Evolutionary conservation across 2,329 filamentous ascomycete species (phyloP).

Genomic region (Fusarium albidum): DNA sequence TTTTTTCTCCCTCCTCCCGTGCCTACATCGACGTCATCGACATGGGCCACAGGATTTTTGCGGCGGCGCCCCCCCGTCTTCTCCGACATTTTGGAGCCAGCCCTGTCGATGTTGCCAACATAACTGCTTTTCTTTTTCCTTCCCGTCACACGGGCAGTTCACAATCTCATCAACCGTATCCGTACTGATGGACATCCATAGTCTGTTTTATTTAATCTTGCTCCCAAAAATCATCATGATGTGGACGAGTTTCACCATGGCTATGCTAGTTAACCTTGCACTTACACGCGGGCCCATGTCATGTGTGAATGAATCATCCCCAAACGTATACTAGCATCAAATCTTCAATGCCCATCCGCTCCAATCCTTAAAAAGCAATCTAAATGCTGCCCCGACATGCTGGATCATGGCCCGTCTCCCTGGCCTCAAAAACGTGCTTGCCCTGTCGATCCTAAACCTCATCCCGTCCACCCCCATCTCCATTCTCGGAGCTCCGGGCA

Average conservation of each 20-base stretch:
- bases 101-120: no score
- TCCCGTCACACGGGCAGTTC: no score
- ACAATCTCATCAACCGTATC: not conserved
- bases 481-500: constrained; percentile 17
- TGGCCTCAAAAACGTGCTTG: constrained; percentile 12
- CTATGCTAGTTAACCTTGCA: no score
- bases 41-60: not conserved
- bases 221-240: constrained; percentile 2
- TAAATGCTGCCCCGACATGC: not conserved
- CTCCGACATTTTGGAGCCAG: no score
- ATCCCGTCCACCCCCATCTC: constrained; percentile 23
- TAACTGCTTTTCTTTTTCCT: no score
- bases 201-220: constrained; percentile 1
- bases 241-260: constrained; percentile 5
- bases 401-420: constrained; percentile 7
- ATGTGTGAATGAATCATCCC: not conserved
- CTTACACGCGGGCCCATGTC: constrained; percentile 6
- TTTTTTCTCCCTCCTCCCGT: constrained; percentile 13
- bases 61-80: not conserved
- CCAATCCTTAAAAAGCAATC: constrained; percentile 4
- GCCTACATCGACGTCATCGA: constrained; percentile 23
- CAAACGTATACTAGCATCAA: not conserved
- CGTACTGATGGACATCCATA: not conserved
- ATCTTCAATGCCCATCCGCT: not conserved
- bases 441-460: constrained; percentile 29